Conservation (phyloP, 2,329 filamentous ascomycete species). For the Talaromyces verruculosus region DNA sequence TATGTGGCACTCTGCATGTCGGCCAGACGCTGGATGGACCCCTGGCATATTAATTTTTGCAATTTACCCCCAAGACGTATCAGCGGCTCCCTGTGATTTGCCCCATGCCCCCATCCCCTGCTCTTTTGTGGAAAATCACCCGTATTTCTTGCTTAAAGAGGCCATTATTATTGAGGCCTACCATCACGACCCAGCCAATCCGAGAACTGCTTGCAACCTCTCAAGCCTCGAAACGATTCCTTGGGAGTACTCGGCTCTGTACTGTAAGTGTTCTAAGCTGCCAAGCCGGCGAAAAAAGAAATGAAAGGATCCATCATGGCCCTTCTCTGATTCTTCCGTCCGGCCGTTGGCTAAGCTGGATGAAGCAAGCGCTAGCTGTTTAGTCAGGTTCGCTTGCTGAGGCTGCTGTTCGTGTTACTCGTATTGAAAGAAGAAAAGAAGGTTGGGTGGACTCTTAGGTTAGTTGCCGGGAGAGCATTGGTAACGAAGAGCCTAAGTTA, state of each 20-base stretch:
- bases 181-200: not conserved
- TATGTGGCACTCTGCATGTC: constrained; percentile 3
- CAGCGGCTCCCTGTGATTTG: constrained; percentile 3
- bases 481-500: not conserved
- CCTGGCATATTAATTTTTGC: constrained; percentile 2
- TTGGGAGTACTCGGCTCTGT: not conserved
- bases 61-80: constrained; percentile 3
- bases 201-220: not conserved
- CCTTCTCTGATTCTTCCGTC: constrained; percentile 1
- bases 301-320: constrained; percentile 7
- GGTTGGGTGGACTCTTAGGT: not conserved
- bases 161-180: not conserved
- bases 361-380: not conserved
- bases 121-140: not conserved
- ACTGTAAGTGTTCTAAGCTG: not conserved
- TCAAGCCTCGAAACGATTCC: not conserved
- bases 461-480: no score
- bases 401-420: not conserved
- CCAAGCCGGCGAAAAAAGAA: constrained; percentile 1
- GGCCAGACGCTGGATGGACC: not conserved
- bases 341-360: not conserved
- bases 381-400: not conserved
- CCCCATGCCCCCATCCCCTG: not conserved
- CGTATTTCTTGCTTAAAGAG: not conserved
- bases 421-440: not conserved